Evolutionary conservation across 106 monocot species (phyloP).

Genomic region (Dendrobium officinale): DNA sequence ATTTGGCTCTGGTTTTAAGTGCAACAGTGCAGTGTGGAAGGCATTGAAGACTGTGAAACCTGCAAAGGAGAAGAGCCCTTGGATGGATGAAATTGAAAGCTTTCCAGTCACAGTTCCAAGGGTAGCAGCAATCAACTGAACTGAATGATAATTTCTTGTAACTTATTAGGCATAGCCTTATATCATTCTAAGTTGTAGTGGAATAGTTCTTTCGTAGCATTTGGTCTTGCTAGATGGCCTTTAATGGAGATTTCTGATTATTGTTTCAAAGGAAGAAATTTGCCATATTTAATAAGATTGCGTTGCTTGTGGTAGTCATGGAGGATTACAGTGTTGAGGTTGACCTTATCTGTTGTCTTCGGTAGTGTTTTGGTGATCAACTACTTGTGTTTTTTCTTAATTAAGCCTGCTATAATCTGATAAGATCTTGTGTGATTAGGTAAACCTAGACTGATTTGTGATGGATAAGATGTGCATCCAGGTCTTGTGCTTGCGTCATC

Average conservation of each 20-base stretch:
- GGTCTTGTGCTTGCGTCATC: too few relatives aligned
- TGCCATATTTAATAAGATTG: not conserved
- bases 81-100: conserved; percentile 18
- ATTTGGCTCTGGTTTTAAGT: conserved; percentile 21
- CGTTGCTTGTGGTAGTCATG: not conserved
- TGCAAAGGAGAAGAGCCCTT: conserved; percentile 17
- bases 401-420: not conserved
- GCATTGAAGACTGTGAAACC: conserved; percentile 13
- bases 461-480: too few relatives aligned
- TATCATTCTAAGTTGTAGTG: not conserved
- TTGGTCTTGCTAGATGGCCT: not conserved
- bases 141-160: not conserved
- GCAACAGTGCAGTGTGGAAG: conserved; percentile 23
- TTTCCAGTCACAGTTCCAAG: conserved; percentile 14
- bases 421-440: too few relatives aligned
- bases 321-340: not conserved
- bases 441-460: too few relatives aligned
- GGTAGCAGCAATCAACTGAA: conserved; percentile 2
- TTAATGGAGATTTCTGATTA: not conserved
- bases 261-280: not conserved
- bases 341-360: not conserved
- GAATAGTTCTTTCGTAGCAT: not conserved
- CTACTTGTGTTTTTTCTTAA: not conserved
- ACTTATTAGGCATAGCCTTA: not conserved
- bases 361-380: not conserved